phyloP scores from a whole-genome alignment of 1,139 yeast genomes.

The Insectozyma bohioensis region DNA sequence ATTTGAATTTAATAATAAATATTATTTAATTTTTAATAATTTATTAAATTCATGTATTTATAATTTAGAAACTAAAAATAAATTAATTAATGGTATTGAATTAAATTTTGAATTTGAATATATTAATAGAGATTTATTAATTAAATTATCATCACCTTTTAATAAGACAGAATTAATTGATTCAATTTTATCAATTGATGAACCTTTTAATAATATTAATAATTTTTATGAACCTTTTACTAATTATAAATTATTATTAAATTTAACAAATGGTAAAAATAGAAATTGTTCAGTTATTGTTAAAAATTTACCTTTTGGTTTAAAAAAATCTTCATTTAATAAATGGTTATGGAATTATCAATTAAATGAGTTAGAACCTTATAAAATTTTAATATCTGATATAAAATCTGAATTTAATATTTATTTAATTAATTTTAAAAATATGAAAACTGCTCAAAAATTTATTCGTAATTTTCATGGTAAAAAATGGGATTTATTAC shows the following conservation, averaged over 20 bases:
- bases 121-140: slow-evolving; percentile 22
- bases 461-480: slow-evolving; percentile 60
- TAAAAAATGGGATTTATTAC: slow-evolving; percentile 36
- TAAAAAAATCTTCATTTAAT: slow-evolving; percentile 31
- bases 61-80: slow-evolving; percentile 46
- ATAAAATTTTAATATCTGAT: slow-evolving; percentile 26
- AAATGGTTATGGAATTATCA: slow-evolving; percentile 43
- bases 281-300: slow-evolving; percentile 29
- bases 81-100: slow-evolving; percentile 51
- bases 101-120: slow-evolving; percentile 45
- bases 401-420: slow-evolving; percentile 27
- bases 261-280: slow-evolving; percentile 11
- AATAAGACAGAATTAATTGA: neutral
- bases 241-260: slow-evolving; percentile 10
- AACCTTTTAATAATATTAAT: neutral
- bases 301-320: slow-evolving; percentile 41
- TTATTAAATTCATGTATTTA: slow-evolving; percentile 52
- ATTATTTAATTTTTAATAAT: slow-evolving; percentile 51
- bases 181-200: neutral
- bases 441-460: slow-evolving; percentile 48
- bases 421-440: slow-evolving; percentile 48
- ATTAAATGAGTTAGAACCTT: slow-evolving; percentile 17
- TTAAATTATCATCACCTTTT: slow-evolving; percentile 18
- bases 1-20: slow-evolving; percentile 47
- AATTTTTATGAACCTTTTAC: neutral